phyloP scores from a whole-genome alignment of 192 early-diverging fungal species.

The Diversispora eburnea region DNA sequence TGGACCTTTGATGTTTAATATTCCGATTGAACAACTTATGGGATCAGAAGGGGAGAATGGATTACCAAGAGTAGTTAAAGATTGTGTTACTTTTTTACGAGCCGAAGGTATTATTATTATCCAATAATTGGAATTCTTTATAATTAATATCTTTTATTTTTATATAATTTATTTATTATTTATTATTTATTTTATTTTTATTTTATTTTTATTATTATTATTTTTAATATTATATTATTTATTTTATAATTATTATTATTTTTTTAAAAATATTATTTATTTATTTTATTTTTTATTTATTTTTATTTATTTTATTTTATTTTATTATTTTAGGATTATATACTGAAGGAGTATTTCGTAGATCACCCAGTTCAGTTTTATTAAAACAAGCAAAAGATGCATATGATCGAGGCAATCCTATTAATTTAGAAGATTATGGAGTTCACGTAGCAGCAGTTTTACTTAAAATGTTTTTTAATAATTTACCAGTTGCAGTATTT shows the following conservation, averaged over 20 bases:
- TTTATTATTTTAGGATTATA: constrained; percentile 51
- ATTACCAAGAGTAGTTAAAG: constrained; percentile 70
- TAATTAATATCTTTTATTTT: neutral
- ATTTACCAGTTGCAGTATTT: constrained; percentile 75
- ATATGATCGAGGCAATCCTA: constrained; percentile 52
- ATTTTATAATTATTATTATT: too few relatives aligned
- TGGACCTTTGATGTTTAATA: constrained; percentile 64
- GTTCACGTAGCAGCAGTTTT: constrained; percentile 79
- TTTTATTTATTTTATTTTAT: too few relatives aligned
- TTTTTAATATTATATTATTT: too few relatives aligned
- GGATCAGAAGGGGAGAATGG: constrained; percentile 68
- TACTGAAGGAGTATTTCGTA: constrained; percentile 81
- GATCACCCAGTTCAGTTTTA: constrained; percentile 70
- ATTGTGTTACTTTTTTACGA: constrained; percentile 69
- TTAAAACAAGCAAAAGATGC: constrained; percentile 62
- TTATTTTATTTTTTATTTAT: too few relatives aligned
- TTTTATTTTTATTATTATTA: too few relatives aligned
- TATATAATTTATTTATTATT: neutral
- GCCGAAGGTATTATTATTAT: constrained; percentile 55
- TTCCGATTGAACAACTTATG: constrained; percentile 70
- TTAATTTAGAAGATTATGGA: constrained; percentile 62
- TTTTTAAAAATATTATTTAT: too few relatives aligned
- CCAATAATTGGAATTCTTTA: too few relatives aligned
- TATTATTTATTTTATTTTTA: neutral
- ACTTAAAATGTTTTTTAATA: constrained; percentile 80